These are phyloP conservation scores for Scutellaria galericulata DNA, from an alignment of 257 asterid species.

Conservation along the genomic window DNA sequence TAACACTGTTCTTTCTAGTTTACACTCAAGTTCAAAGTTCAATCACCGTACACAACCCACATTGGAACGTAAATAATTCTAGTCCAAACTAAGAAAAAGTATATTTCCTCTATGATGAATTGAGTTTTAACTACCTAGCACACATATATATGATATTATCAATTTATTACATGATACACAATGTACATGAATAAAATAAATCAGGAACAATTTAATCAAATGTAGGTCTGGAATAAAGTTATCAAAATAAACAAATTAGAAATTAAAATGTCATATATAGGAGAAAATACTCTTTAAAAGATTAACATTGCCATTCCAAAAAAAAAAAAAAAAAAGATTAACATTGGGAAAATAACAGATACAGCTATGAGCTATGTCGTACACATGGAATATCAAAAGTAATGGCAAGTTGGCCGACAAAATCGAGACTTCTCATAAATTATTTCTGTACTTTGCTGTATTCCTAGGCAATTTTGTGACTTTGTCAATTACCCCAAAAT, in stretches of 20 bases:
- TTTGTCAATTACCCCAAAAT: slow-evolving; percentile 14
- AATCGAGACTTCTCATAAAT: slow-evolving; percentile 31
- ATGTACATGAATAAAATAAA: too few relatives aligned
- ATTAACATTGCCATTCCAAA: slow-evolving; percentile 2
- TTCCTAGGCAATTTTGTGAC: slow-evolving; percentile 17
- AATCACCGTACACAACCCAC: too few relatives aligned
- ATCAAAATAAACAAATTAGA: neutral
- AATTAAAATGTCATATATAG: neutral
- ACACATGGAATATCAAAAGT: slow-evolving; percentile 32
- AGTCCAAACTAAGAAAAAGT: too few relatives aligned
- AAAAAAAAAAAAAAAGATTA: neutral
- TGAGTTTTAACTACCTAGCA: too few relatives aligned
- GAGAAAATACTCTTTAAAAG: neutral
- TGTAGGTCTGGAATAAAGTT: neutral
- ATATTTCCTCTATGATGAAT: too few relatives aligned
- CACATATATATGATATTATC: too few relatives aligned
- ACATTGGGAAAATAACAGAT: slow-evolving; percentile 31
- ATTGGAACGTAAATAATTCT: too few relatives aligned
- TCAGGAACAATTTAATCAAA: neutral
- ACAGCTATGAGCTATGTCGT: neutral
- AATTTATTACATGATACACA: too few relatives aligned
- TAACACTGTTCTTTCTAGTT: too few relatives aligned
- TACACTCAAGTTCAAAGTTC: too few relatives aligned
- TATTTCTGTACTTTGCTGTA: slow-evolving; percentile 26
- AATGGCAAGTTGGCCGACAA: slow-evolving; percentile 46